Conservation (phyloP, 2,329 filamentous ascomycete species). For the Aspergillus brasiliensis region DNA sequence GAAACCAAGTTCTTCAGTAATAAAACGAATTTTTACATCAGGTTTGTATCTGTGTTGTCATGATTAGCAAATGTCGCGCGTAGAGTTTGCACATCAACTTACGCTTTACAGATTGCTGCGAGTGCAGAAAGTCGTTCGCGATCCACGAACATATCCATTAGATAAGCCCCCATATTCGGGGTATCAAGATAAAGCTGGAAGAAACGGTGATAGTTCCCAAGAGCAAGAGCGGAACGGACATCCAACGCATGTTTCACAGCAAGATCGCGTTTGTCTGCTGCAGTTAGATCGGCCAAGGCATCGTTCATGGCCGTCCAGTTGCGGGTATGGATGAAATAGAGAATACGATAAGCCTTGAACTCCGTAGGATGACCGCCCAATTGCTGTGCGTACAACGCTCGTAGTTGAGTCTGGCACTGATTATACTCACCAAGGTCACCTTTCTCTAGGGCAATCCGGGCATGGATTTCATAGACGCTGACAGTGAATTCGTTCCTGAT, state of each 20-base stretch:
- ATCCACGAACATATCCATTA: slow-evolving; percentile 99
- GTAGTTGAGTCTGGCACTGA: slow-evolving; percentile 98
- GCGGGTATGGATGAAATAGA: slow-evolving; percentile 99
- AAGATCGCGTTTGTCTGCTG: slow-evolving; percentile 85
- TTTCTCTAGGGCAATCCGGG: slow-evolving; percentile 95
- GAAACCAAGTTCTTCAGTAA: slow-evolving; percentile 95
- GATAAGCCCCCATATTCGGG: slow-evolving; percentile 94
- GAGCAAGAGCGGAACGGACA: slow-evolving; percentile 85
- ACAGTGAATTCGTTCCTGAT: slow-evolving; percentile 97
- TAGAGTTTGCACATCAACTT: slow-evolving; percentile 48
- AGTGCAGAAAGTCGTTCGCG: slow-evolving; percentile 89
- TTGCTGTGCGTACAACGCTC: slow-evolving; percentile 83
- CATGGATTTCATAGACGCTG: slow-evolving; percentile 94
- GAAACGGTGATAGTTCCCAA: slow-evolving; percentile 97
- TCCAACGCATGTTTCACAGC: slow-evolving; percentile 88
- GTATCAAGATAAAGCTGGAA: slow-evolving; percentile 94
- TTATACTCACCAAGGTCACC: slow-evolving; percentile 99
- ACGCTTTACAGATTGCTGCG: slow-evolving; percentile 94
- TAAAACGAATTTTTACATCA: slow-evolving; percentile 82
- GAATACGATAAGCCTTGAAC: slow-evolving; percentile 98
- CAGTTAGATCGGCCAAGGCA: slow-evolving; percentile 96
- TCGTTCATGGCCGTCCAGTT: slow-evolving; percentile 98
- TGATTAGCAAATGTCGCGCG: slow-evolving; percentile 48
- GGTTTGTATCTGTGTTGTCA: slow-evolving; percentile 75
- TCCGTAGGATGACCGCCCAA: slow-evolving; percentile 88